These are phyloP conservation scores for Dianthus caryophyllus DNA, from an alignment of 148 eudicot species.

Conservation along the genomic window DNA sequence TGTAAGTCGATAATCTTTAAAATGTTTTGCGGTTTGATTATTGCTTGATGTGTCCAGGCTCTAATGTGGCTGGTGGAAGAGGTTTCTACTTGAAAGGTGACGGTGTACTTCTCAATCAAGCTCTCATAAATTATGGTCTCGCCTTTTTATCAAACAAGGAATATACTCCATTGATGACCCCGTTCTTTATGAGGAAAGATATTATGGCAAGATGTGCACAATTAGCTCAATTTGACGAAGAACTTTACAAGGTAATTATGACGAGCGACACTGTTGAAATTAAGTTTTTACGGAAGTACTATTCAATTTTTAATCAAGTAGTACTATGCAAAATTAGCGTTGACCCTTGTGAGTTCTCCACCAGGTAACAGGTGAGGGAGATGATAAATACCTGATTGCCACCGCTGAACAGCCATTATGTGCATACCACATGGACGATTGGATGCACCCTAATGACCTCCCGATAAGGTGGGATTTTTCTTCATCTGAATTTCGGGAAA, in stretches of 20 bases:
- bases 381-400: slow-evolving; percentile 94
- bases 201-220: slow-evolving; percentile 98
- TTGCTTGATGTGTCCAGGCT: slow-evolving; percentile 41
- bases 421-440: slow-evolving; percentile 86
- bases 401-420: slow-evolving; percentile 97
- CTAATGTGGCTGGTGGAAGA: slow-evolving; percentile 96
- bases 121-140: slow-evolving; percentile 80
- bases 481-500: not conserved
- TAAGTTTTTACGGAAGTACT: not conserved
- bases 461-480: slow-evolving; percentile 53
- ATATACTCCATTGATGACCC: slow-evolving; percentile 76
- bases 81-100: slow-evolving; percentile 92
- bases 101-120: slow-evolving; percentile 93
- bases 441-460: slow-evolving; percentile 81
- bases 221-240: slow-evolving; percentile 93
- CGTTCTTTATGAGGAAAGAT: slow-evolving; percentile 92
- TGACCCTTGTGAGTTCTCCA: slow-evolving; percentile 8
- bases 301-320: not conserved
- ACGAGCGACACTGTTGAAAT: slow-evolving; percentile 3
- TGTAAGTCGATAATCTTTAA: not conserved
- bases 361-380: slow-evolving; percentile 92
- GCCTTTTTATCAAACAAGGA: slow-evolving; percentile 57
- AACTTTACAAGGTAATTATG: slow-evolving; percentile 94
- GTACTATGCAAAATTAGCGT: not conserved
- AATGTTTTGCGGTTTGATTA: slow-evolving; percentile 12